Base-by-base conservation (phyloP, 768 basidiomycete species). In the Fistulinella prunicolor region DNA sequence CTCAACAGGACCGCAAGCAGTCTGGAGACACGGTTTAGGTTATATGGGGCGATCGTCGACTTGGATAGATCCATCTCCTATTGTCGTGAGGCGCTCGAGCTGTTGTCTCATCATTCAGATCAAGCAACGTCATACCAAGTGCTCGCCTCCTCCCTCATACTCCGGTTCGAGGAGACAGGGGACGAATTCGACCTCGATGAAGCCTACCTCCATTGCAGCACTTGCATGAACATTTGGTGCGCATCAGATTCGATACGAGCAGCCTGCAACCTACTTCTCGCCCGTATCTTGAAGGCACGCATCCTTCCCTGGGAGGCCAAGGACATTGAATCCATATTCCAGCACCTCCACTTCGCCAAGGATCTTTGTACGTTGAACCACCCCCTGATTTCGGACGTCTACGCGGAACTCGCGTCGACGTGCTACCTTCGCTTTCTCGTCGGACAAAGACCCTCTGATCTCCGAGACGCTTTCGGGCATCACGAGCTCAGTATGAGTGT, bases 121-220 rank as follows among this genome's bases (percentile, higher is more conserved):
- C 53, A 46, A 20, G 52, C 54, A 22, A 16, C 32, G 26, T 38
- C 48, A n/a, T 49, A 51, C 22, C 50, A 53, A 19, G 22, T 38
- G 12, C 63, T 67, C 17, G 52, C 56, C 4, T 55, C 55, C 22
- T 50, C 49, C 29, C 60, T 66, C 19, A 38, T 65, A 7, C 46
- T 56, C 14, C 62, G 61, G 29, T 66, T 63, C 26, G 53, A 50
- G 17, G 57, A 59, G 30, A 38, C 21, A 0, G 65, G 64, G 0
- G 40, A 67, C 37, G 65, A 63, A 42, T 48, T 55, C 21, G 65
- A 67, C 37, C 55, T 66, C 21, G 61, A 67, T 9, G 54, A 55
- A 37, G 65, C 64, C 7, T 34, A 44, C 16, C 19, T 61, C 17
- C 44, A 56, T 39, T 65, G 62, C 40, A 42, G 35, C 39, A 29